Conservation (phyloP, 257 asterid genomes). For the Ilex aquifolium region DNA sequence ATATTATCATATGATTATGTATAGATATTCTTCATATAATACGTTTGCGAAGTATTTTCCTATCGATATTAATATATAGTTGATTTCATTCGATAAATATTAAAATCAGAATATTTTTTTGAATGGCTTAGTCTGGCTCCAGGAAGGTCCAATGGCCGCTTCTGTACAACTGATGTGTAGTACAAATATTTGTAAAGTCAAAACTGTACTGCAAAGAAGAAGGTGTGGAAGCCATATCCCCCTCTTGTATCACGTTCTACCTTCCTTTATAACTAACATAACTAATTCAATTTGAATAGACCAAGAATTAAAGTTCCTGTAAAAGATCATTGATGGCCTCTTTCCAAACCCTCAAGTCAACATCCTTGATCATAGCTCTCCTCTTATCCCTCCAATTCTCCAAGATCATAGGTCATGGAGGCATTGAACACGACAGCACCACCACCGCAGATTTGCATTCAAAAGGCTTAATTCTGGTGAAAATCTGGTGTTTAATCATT, state of each 20-base stretch:
- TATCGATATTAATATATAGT: too few species aligned
- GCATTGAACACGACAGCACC: slow-evolving; percentile 14
- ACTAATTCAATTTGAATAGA: not conserved
- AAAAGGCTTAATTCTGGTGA: slow-evolving; percentile 56
- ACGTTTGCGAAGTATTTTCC: too few species aligned
- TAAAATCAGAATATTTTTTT: too few species aligned
- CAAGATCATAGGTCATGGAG: slow-evolving; percentile 44
- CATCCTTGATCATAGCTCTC: slow-evolving; percentile 26
- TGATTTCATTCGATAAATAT: too few species aligned
- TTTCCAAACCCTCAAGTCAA: slow-evolving; percentile 31
- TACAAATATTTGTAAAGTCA: slow-evolving; percentile 32
- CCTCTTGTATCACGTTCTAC: too few species aligned
- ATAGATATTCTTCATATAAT: too few species aligned
- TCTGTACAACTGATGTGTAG: slow-evolving; percentile 9
- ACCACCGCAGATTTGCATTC: slow-evolving; percentile 18
- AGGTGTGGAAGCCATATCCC: too few species aligned
- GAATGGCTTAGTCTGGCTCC: too few species aligned
- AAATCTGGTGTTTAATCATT: slow-evolving; percentile 63
- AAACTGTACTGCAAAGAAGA: slow-evolving; percentile 24
- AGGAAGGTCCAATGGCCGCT: not conserved
- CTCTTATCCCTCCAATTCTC: slow-evolving; percentile 34
- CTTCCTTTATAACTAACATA: not conserved
- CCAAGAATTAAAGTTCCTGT: not conserved
- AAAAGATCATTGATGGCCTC: slow-evolving; percentile 20
- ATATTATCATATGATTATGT: too few species aligned